These are phyloP conservation scores for Aspergillus ruber DNA, from an alignment of 2,329 filamentous ascomycete species.

Conservation along the genomic window DNA sequence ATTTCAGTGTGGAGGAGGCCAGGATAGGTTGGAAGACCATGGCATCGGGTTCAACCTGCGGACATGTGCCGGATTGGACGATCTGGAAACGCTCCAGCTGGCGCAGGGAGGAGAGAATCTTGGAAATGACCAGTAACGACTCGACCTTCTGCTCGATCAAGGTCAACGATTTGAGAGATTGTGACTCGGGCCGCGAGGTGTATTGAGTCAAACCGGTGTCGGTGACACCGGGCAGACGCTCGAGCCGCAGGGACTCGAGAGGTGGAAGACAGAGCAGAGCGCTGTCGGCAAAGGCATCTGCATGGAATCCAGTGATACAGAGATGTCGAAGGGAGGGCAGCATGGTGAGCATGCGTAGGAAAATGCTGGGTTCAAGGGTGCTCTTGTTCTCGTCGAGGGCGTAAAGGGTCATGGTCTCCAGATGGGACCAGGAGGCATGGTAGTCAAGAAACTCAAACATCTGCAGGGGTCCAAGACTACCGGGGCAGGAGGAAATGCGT, in stretches of 20 bases:
- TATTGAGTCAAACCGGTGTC: conserved; percentile 51
- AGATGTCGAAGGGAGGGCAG: conserved; percentile 50
- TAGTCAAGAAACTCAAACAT: conserved; percentile 48
- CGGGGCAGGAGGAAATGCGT: conserved; percentile 28
- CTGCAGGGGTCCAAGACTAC: conserved; percentile 45
- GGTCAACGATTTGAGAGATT: conserved; percentile 41
- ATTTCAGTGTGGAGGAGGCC: conserved; percentile 43
- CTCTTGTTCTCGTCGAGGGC: conserved; percentile 36
- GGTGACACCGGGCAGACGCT: conserved; percentile 50
- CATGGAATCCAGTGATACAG: conserved; percentile 48
- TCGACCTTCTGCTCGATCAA: conserved; percentile 50
- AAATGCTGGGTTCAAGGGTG: conserved; percentile 48
- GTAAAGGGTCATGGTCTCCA: conserved; percentile 51
- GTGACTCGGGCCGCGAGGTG: conserved; percentile 40
- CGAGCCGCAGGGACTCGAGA: conserved; percentile 49
- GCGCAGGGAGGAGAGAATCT: conserved; percentile 43
- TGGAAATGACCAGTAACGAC: conserved; percentile 47
- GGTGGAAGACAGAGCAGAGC: conserved; percentile 49
- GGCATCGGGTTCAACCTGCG: conserved; percentile 37
- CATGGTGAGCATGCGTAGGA: conserved; percentile 48
- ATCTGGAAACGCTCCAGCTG: conserved; percentile 47
- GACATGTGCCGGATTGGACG: conserved; percentile 44
- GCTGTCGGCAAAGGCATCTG: conserved; percentile 50
- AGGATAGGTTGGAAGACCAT: conserved; percentile 44
- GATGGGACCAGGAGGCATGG: conserved; percentile 45